These are phyloP conservation scores for Talaromyces nanjingensis DNA, from an alignment of 495 filamentous ascomycete species.

Conservation along the genomic window DNA sequence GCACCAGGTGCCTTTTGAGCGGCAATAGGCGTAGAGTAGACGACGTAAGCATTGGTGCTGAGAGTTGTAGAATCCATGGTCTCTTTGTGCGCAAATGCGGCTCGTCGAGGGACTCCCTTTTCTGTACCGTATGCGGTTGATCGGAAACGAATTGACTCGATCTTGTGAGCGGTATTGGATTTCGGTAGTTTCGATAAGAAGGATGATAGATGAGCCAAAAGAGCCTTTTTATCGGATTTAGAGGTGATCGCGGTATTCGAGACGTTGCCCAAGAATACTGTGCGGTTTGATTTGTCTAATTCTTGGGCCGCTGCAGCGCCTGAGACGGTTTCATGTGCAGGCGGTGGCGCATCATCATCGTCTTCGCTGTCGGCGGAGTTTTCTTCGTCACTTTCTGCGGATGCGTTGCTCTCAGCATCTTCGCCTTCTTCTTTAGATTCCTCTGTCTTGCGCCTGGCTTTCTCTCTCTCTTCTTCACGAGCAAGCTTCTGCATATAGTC, in stretches of 20 bases:
- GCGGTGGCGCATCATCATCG: constrained; percentile 27
- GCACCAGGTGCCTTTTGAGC: constrained; percentile 67
- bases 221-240: constrained; percentile 66
- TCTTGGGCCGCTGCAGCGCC: constrained; percentile 42
- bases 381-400: neutral
- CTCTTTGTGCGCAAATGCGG: constrained; percentile 74
- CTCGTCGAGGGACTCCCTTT: constrained; percentile 77
- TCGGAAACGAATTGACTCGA: constrained; percentile 88
- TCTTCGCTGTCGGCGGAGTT: constrained; percentile 13
- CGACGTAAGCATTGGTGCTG: constrained; percentile 89
- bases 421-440: constrained; percentile 16
- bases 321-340: constrained; percentile 52
- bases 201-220: constrained; percentile 60
- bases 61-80: constrained; percentile 83
- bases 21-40: constrained; percentile 67
- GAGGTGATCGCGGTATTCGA: constrained; percentile 74
- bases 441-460: constrained; percentile 28
- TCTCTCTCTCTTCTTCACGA: constrained; percentile 48
- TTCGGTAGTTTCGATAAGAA: constrained; percentile 43
- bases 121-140: constrained; percentile 72
- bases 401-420: constrained; percentile 9
- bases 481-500: constrained; percentile 70
- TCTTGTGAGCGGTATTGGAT: constrained; percentile 50
- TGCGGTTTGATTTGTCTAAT: constrained; percentile 79
- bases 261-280: constrained; percentile 90